Evolutionary conservation across 2,329 filamentous ascomycete species (phyloP).

Genomic region (Magnaporthiopsis incrustans): DNA sequence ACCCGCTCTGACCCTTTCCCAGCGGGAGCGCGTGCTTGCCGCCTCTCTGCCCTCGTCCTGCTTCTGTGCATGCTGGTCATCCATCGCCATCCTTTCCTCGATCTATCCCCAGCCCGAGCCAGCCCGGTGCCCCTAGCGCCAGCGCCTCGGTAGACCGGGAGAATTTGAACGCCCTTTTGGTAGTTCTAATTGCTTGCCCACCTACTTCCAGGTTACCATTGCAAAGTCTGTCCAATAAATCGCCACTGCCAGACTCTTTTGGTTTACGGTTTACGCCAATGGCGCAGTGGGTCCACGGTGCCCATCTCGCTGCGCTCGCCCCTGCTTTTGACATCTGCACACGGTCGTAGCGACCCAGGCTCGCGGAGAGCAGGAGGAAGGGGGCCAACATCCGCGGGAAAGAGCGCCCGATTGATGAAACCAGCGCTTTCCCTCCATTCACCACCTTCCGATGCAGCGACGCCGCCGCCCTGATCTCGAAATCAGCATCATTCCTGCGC

Average conservation of each 20-base stretch:
- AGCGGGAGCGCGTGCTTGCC: too few species aligned
- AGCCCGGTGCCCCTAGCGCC: neutral
- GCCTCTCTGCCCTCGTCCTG: too few species aligned
- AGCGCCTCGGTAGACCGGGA: neutral
- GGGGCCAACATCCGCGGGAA: neutral
- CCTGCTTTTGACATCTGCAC: neutral
- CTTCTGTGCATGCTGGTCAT: neutral
- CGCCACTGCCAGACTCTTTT: neutral
- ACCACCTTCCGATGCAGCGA: neutral
- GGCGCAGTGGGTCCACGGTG: neutral
- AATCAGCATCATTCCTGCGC: conserved; percentile 19
- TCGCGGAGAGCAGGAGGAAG: too few species aligned
- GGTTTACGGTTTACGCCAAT: neutral
- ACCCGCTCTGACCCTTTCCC: neutral
- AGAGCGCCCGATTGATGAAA: neutral
- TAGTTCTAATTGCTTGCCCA: neutral
- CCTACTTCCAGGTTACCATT: neutral
- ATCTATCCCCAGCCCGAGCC: too few species aligned
- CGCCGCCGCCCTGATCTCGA: conserved; percentile 28
- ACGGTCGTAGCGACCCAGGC: neutral
- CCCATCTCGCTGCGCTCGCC: neutral
- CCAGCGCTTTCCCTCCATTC: neutral
- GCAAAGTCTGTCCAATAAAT: neutral
- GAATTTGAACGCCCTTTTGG: neutral
- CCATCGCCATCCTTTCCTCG: neutral